Evolutionary conservation across 1,139 yeast species (phyloP).

Genomic region (Chernovozyma aurita): DNA sequence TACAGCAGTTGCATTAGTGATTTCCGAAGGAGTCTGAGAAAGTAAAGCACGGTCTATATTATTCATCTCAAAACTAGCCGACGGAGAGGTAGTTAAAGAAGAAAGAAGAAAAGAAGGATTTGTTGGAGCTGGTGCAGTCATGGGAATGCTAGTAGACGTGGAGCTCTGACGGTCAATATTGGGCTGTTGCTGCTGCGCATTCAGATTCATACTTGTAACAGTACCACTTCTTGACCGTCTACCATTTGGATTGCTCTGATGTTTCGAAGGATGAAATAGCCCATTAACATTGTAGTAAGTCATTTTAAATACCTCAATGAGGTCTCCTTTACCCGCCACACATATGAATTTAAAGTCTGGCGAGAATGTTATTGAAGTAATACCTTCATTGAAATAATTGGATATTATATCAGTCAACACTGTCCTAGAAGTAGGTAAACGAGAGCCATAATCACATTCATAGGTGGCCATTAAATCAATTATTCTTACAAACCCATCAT

Average conservation of each 20-base stretch:
- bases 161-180: not conserved
- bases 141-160: not conserved
- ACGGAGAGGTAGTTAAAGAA: slow-evolving; percentile 18
- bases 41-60: slow-evolving; percentile 6
- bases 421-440: slow-evolving; percentile 27
- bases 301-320: slow-evolving; percentile 51
- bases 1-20: not conserved
- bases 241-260: slow-evolving; percentile 14
- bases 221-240: slow-evolving; percentile 40
- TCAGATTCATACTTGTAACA: slow-evolving; percentile 22
- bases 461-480: slow-evolving; percentile 42
- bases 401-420: slow-evolving; percentile 56
- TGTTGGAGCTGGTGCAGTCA: slow-evolving; percentile 5
- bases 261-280: slow-evolving; percentile 15
- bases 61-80: slow-evolving; percentile 19
- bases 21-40: not conserved
- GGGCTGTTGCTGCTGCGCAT: slow-evolving; percentile 2
- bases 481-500: slow-evolving; percentile 62
- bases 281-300: slow-evolving; percentile 37
- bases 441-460: slow-evolving; percentile 16
- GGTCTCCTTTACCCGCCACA: slow-evolving; percentile 55
- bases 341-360: slow-evolving; percentile 62
- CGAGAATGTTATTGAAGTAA: slow-evolving; percentile 54
- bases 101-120: slow-evolving; percentile 15
- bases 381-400: slow-evolving; percentile 63